Percentiles rank a stretch among this genome's conserved stretches.
Conservation (phyloP, 148 eudicot species). For the Fallopia convolvulus region DNA sequence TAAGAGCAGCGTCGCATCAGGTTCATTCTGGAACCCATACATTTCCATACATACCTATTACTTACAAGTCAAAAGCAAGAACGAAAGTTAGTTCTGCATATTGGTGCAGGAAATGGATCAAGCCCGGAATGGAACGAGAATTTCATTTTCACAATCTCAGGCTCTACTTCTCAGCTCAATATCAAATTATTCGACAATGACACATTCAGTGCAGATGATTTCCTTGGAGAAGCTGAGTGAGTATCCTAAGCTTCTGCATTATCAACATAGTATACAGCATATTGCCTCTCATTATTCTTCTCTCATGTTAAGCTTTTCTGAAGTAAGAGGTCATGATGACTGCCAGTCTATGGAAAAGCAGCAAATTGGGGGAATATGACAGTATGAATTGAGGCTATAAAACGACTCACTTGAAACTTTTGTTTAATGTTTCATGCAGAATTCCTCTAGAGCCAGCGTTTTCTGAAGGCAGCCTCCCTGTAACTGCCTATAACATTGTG, state of each 20-base stretch:
- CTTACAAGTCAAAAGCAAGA: not conserved
- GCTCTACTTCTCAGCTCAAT: constrained; percentile 34
- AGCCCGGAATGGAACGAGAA: constrained; percentile 81
- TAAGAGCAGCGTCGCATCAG: constrained; percentile 68
- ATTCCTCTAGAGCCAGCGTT: constrained; percentile 46
- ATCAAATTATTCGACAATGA: constrained; percentile 70
- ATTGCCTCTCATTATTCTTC: not conserved
- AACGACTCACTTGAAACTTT: not conserved
- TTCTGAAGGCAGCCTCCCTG: constrained; percentile 37
- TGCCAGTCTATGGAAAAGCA: not conserved
- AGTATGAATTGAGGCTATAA: not conserved
- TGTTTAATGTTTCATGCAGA: constrained; percentile 24
- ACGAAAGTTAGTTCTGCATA: not conserved
- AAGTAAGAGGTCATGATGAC: too few species aligned
- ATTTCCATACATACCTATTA: not conserved
- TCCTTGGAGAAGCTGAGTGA: constrained; percentile 37
- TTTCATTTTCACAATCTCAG: constrained; percentile 49
- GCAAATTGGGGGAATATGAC: not conserved
- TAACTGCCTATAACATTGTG: constrained; percentile 51
- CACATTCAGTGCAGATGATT: constrained; percentile 48
- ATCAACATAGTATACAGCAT: too few species aligned
- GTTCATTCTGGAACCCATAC: constrained; percentile 20
- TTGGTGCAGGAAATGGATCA: constrained; percentile 49
- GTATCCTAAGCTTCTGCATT: not conserved
- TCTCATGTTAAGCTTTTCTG: not conserved